A percentile compares a stretch with the other conserved stretches of the same genome.
phyloP scores from a whole-genome alignment of 2,329 filamentous ascomycete species.

The Fusarium nisikadoi region DNA sequence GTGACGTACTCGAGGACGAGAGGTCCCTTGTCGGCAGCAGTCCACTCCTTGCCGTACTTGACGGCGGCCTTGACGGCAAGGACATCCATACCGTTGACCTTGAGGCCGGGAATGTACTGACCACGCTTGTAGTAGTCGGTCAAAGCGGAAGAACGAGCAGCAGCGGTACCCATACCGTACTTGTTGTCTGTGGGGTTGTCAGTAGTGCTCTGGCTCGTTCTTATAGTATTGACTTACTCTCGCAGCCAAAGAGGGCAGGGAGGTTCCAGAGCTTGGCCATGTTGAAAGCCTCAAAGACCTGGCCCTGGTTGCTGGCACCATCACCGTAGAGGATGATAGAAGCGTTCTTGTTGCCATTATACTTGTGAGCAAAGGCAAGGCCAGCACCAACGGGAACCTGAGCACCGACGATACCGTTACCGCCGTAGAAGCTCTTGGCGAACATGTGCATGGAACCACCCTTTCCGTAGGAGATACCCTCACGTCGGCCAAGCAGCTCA shows the following conservation, averaged over 20 bases:
- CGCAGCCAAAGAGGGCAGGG: conserved; percentile 94
- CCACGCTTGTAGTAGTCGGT: conserved; percentile 99
- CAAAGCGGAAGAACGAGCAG: conserved; percentile 90
- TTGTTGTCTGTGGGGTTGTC: conserved; percentile 84
- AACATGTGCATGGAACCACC: conserved; percentile 99
- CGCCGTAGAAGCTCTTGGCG: conserved; percentile 95
- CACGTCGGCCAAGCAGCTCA: conserved; percentile 92
- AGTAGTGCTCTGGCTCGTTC: conserved; percentile 4
- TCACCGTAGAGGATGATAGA: conserved; percentile 95
- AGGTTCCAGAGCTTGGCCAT: conserved; percentile 99
- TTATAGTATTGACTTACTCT: conserved; percentile 75
- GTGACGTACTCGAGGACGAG: conserved; percentile 99
- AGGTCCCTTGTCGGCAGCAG: conserved; percentile 84
- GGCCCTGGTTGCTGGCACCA: conserved; percentile 97
- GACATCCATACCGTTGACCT: conserved; percentile 99
- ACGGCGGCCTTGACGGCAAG: conserved; percentile 97
- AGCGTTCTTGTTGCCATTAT: conserved; percentile 86
- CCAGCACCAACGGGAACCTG: conserved; percentile 98
- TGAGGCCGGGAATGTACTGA: conserved; percentile 98
- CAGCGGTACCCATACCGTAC: conserved; percentile 99
- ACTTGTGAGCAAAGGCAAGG: conserved; percentile 96
- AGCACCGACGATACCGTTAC: conserved; percentile 98
- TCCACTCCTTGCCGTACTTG: conserved; percentile 91
- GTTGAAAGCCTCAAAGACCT: conserved; percentile 99
- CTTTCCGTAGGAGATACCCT: conserved; percentile 98